Evolutionary conservation across 257 asterid species (phyloP), one percentile per base, ranked within the genome.

Genomic region (Schizonepeta tenuifolia): DNA sequence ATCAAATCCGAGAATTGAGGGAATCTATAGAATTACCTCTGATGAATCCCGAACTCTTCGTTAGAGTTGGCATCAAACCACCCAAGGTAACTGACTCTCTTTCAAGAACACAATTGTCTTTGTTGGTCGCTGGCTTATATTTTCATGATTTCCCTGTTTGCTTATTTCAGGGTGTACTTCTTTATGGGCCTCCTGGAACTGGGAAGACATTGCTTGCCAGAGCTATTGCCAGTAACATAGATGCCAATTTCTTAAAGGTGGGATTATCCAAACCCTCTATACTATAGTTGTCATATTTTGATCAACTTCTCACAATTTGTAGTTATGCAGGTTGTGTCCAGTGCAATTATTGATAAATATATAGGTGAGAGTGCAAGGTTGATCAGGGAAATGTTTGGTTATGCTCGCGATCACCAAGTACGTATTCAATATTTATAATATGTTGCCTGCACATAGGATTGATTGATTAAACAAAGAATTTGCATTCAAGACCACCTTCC

Each of bases 101-200:
- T 24, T 28, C 14, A 13, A 12, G 9, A 26, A 18, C 10, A 15
- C 60, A 21, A 40, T 40, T 9, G 12, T 11, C 22, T 75, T 55
- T 31, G 15, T 5, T 46, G 22, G 54, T 43, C 46, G 17, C 33
- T 65, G 46, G 61, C 69, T 61, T 62, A 43, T 67, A 24, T 28
- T 18, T 36, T 77, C 36, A 67, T 9, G 24, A 41, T 53, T 51
- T 44, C 41, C 43, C 9, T 56, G 50, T 70, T 61, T 53, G 20
- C 67, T 72, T 78, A 21, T 77, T 76, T 72, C 78, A 94, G 97
- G 98, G 99, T 67, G 97, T 94, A 59, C 97, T 91, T 75, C 96
- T 94, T 9, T 94, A 94, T 67, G 99, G 99, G n/a, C 97, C 99
- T 65, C 99, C 99, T 59, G 99, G 97, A 77, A 94, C 99, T 57